These are phyloP conservation scores for Geotrichum histeridarum DNA, from an alignment of 1,139 yeast species.

Conservation along the genomic window DNA sequence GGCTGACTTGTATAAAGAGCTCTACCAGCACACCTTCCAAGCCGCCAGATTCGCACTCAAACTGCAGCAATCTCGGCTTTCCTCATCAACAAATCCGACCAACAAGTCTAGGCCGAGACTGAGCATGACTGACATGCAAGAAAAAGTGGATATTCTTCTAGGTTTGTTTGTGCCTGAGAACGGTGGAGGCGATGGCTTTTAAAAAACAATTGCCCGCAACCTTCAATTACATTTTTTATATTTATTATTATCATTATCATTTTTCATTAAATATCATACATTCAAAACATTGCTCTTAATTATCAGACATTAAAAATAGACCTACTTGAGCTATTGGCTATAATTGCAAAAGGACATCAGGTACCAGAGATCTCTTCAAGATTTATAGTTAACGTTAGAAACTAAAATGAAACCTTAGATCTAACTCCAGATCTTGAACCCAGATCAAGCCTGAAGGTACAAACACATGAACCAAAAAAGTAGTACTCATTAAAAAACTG, in stretches of 20 bases:
- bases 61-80: not conserved
- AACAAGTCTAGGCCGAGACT: not conserved
- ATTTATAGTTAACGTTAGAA: not conserved
- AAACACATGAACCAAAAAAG: too few species aligned
- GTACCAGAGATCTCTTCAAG: too few species aligned
- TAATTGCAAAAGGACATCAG: too few species aligned
- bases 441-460: too few species aligned
- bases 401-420: not conserved
- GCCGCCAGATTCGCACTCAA: slow-evolving; percentile 11
- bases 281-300: too few species aligned
- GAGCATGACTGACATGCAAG: slow-evolving; percentile 6
- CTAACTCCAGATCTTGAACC: too few species aligned
- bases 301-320: too few species aligned
- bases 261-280: too few species aligned
- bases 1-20: slow-evolving; percentile 1
- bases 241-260: not conserved
- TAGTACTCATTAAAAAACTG: too few species aligned
- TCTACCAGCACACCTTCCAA: slow-evolving; percentile 5
- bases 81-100: not conserved
- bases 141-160: slow-evolving; percentile 7
- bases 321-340: too few species aligned
- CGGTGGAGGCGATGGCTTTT: not conserved
- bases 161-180: slow-evolving; percentile 4
- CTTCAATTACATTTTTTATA: not conserved
- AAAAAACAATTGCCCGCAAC: too few species aligned